phyloP scores from a whole-genome alignment of 768 basidiomycete genomes.

The Agaricus sinodeliciosus region DNA sequence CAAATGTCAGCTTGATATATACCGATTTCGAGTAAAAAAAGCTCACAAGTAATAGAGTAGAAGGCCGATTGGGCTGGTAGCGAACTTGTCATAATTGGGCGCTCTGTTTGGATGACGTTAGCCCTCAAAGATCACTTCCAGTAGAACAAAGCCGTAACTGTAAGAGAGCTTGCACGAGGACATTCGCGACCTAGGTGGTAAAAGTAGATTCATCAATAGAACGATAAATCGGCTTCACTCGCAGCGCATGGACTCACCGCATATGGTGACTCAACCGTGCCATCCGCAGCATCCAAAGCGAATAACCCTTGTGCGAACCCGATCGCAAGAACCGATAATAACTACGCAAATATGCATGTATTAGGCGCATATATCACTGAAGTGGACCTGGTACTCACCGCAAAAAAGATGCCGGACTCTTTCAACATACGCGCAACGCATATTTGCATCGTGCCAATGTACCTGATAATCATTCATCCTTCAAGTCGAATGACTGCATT shows the following conservation, averaged over 20 bases:
- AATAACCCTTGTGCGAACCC: slow-evolving; percentile 87
- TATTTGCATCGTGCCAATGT: slow-evolving; percentile 91
- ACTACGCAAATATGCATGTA: slow-evolving; percentile 34
- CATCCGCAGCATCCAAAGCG: slow-evolving; percentile 89
- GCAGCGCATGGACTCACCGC: slow-evolving; percentile 28
- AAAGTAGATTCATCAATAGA: neutral
- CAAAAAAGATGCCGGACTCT: slow-evolving; percentile 90
- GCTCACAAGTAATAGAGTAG: slow-evolving; percentile 75
- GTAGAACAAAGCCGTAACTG: slow-evolving; percentile 35
- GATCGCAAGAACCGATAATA: slow-evolving; percentile 73
- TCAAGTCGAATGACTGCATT: neutral
- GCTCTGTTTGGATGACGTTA: slow-evolving; percentile 30
- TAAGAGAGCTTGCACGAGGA: slow-evolving; percentile 75
- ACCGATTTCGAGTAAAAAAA: neutral
- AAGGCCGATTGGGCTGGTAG: slow-evolving; percentile 47
- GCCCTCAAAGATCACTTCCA: neutral
- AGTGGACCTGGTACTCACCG: slow-evolving; percentile 37
- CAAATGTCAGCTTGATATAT: neutral
- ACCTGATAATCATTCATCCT: slow-evolving; percentile 31
- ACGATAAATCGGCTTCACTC: neutral
- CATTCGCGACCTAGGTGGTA: slow-evolving; percentile 50
- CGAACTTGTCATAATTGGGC: slow-evolving; percentile 59
- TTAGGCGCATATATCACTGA: neutral
- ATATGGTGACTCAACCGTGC: slow-evolving; percentile 47
- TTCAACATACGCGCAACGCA: slow-evolving; percentile 90